Percentiles rank a stretch among this genome's conserved stretches.
These are phyloP conservation scores for Sarcocystis neurona DNA, from an alignment of 169 alveolate species.

Conservation along the genomic window DNA sequence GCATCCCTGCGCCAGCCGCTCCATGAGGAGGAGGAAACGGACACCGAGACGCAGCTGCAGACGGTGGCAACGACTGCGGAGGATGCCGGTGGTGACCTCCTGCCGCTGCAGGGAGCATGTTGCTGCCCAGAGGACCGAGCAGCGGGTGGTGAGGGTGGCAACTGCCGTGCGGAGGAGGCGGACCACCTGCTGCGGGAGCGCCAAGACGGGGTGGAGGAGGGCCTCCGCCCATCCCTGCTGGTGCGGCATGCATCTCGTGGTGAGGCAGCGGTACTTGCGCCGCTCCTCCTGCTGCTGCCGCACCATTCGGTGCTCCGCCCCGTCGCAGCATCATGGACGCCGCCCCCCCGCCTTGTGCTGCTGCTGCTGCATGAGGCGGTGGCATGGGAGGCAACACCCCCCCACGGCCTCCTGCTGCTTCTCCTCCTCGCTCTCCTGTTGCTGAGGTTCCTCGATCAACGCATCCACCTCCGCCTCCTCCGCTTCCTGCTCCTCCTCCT, in stretches of 20 bases:
- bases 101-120: neutral
- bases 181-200: no score
- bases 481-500: no score
- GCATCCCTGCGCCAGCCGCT: neutral
- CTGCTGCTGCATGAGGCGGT: constrained; percentile 24
- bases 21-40: neutral
- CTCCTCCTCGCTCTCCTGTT: no score
- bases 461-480: no score
- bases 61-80: neutral
- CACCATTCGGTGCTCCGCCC: neutral
- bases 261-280: constrained; percentile 29
- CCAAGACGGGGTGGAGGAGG: no score
- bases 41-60: neutral
- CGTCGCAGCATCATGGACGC: neutral
- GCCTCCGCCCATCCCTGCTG: constrained; percentile 9
- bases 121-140: no score
- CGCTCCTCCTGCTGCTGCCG: constrained; percentile 22
- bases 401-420: neutral
- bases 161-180: no score
- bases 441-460: no score
- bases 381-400: neutral
- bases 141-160: no score
- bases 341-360: constrained; percentile 26
- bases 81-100: neutral
- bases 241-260: constrained; percentile 12